Percentiles rank a stretch among this genome's conserved stretches.
Evolutionary conservation across 129 eudicot genomes (phyloP).

Genomic region (Glebionis coronaria): DNA sequence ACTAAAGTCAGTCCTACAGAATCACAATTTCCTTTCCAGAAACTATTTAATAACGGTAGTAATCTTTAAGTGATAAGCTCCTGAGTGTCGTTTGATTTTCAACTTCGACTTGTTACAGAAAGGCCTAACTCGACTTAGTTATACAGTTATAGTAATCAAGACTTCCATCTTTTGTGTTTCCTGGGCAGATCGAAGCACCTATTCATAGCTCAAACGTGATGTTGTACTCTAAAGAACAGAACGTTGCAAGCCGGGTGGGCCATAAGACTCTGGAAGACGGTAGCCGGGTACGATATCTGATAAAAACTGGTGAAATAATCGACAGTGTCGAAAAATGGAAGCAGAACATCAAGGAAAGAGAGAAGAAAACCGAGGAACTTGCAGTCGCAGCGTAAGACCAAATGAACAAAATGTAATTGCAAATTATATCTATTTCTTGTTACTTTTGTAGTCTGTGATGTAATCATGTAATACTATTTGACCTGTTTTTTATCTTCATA

Average conservation of each 20-base stretch:
- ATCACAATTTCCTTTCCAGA: too few relatives aligned
- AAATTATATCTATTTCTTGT: constrained; percentile 24
- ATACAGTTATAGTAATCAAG: background rate
- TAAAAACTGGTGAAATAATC: constrained; percentile 92
- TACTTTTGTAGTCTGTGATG: constrained; percentile 23
- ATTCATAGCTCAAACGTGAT: constrained; percentile 97
- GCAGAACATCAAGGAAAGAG: constrained; percentile 46
- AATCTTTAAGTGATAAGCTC: too few relatives aligned
- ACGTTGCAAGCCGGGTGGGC: constrained; percentile 92
- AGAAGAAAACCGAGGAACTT: constrained; percentile 47
- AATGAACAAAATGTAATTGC: constrained; percentile 24
- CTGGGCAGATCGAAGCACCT: constrained; percentile 83
- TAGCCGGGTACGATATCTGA: constrained; percentile 70
- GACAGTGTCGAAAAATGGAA: constrained; percentile 94
- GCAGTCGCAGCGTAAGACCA: constrained; percentile 41
- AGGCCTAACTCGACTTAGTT: too few relatives aligned
- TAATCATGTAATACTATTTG: constrained; percentile 24
- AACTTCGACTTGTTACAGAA: background rate
- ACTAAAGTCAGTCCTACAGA: too few relatives aligned
- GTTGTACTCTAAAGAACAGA: constrained; percentile 85
- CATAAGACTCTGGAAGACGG: constrained; percentile 82
- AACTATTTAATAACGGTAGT: too few relatives aligned
- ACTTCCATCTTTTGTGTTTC: background rate
- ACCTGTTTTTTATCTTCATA: constrained; percentile 24
- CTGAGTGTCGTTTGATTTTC: background rate